A percentile compares a stretch with the other conserved stretches of the same genome.
Evolutionary conservation across 805 yeast genomes (phyloP).

Genomic region (Hyphopichia homilentoma): DNA sequence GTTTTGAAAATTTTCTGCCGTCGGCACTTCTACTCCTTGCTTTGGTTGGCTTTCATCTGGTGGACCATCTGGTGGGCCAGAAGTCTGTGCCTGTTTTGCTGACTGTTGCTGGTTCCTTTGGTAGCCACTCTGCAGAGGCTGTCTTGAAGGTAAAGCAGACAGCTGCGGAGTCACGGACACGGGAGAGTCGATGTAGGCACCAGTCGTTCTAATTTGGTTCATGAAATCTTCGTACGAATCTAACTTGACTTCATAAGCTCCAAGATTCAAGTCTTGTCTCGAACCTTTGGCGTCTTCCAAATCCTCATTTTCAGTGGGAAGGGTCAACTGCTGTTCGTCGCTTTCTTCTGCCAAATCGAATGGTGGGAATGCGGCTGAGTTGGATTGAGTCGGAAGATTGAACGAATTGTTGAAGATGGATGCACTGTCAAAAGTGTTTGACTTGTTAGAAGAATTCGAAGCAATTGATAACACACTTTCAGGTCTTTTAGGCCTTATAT

Average conservation of each 20-base stretch:
- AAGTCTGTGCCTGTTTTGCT: not conserved
- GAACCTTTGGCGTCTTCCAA: not conserved
- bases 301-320: too few species aligned
- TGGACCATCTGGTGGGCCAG: not conserved
- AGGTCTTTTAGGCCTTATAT: constrained; percentile 32
- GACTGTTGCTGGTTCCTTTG: not conserved
- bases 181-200: constrained; percentile 1
- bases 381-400: not conserved
- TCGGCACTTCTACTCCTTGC: too few species aligned
- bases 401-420: not conserved
- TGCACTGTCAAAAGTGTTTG: not conserved
- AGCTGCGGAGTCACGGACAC: not conserved
- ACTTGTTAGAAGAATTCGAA: constrained; percentile 28
- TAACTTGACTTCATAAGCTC: constrained; percentile 1
- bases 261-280: not conserved
- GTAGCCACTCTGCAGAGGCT: constrained; percentile 2
- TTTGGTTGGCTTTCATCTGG: too few species aligned
- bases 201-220: too few species aligned
- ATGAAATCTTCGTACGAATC: constrained; percentile 3
- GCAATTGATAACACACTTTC: constrained; percentile 38
- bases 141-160: constrained; percentile 2
- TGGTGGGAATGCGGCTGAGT: constrained; percentile 2
- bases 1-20: too few species aligned
- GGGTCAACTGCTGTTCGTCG: not conserved
- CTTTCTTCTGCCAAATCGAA: not conserved